Evolutionary conservation across 495 filamentous ascomycete species (phyloP), one percentile per base, ranked within the genome.

Genomic region (Penicillium ochrochloron): DNA sequence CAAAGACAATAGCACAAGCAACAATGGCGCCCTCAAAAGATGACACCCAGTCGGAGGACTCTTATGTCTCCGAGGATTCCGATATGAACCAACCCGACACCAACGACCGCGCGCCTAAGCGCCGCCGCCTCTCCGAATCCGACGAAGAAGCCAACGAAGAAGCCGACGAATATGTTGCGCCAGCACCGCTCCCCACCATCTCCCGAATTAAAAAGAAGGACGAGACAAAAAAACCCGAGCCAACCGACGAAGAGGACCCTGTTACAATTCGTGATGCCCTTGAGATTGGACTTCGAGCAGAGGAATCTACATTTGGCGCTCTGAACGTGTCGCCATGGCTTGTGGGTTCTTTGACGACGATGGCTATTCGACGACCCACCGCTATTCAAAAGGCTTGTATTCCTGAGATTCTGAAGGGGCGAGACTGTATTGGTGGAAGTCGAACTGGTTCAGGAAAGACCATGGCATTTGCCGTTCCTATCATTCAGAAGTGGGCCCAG

Each of bases 401-500:
- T 70, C 92, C 92, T 21, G 89, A 90, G 68, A 97, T 98, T 50
- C 73, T 99, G 58, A 88, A 92, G 71, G 95, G 95, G 5, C 84
- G 89, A 65, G 92, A 98, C 76, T 97, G 93, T 67, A 97, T 99
- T 67, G 95, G 96, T 67, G 92, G 93, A 19, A 96, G 92, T 68
- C 84, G 91, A 60, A 99, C 95, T 4, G 95, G 95, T 78, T 97
- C 94, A n/a, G 95, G 95, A 73, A 99, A 99, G 81, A 99, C 95
- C n/a, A 88, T 97, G 46, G 94, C 95, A 37, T 99, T 99, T 78
- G 89, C 94, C 14, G 92, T 91, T 10, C 95, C 95, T 17, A 95
- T 99, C 53, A 79, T 98, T 56, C 94, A 97, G 72, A 88, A 88
- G 76, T 98, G 94, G 95, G 88, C 95, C 4, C 83, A 90, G 74